phyloP scores from a whole-genome alignment of 805 yeast species.

The Metschnikowia borealis region DNA sequence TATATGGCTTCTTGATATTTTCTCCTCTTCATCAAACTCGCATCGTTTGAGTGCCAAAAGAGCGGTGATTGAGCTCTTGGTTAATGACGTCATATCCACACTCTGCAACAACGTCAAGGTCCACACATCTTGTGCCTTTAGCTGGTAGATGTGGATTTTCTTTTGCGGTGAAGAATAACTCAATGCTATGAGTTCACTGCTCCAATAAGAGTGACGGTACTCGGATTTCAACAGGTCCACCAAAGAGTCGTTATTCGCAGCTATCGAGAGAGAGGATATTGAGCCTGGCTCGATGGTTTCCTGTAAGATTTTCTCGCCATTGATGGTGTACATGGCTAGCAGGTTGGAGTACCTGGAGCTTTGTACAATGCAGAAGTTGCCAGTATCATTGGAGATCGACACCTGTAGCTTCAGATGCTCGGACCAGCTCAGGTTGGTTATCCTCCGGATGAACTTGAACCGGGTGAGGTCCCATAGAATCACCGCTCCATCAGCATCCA shows the following conservation, averaged over 20 bases:
- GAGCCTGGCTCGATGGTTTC: constrained; percentile 17
- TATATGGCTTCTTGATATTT: constrained; percentile 29
- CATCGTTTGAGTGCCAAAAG: constrained; percentile 26
- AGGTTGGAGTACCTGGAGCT: constrained; percentile 14
- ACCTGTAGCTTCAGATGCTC: constrained; percentile 24
- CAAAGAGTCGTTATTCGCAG: constrained; percentile 26
- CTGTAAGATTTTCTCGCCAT: constrained; percentile 44
- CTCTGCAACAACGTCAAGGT: constrained; percentile 4
- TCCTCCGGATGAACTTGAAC: constrained; percentile 44
- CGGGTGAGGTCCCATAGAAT: constrained; percentile 64
- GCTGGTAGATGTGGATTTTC: constrained; percentile 21
- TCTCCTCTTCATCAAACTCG: constrained; percentile 35
- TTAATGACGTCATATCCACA: constrained; percentile 6
- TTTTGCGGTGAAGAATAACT: constrained; percentile 20
- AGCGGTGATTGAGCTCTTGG: constrained; percentile 23
- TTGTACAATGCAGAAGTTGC: constrained; percentile 44
- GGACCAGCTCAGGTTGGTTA: constrained; percentile 18
- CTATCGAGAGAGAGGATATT: constrained; percentile 26
- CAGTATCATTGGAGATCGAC: constrained; percentile 53
- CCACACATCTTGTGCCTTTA: constrained; percentile 9
- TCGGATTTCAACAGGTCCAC: constrained; percentile 22
- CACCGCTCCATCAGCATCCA: constrained; percentile 53
- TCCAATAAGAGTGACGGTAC: constrained; percentile 35
- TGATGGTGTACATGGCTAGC: constrained; percentile 45
- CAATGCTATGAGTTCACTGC: constrained; percentile 31